Evolutionary conservation across 2,329 filamentous ascomycete species (phyloP).

Genomic region (Rhinocladiella mackenziei): DNA sequence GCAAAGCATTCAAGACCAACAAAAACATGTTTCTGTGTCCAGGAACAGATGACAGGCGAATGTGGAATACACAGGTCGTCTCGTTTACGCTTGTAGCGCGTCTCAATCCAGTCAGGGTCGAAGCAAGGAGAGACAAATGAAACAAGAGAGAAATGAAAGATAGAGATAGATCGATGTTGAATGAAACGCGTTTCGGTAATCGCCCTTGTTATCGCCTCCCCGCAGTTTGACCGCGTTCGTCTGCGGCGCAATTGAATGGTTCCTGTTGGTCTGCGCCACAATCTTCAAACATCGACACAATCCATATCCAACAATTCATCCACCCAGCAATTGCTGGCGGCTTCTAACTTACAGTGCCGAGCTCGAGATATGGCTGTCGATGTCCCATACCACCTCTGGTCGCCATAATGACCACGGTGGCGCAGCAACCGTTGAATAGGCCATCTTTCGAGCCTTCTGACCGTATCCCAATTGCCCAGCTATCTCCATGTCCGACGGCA

Average conservation of each 20-base stretch:
- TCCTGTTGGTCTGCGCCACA: conserved; percentile 7
- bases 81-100: not conserved
- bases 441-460: conserved; percentile 11
- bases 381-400: not conserved
- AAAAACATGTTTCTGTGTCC: too few relatives aligned
- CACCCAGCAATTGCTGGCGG: not conserved
- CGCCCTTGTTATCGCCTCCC: too few relatives aligned
- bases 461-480: conserved; percentile 36
- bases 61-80: too few relatives aligned
- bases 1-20: too few relatives aligned
- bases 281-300: not conserved
- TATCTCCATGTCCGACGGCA: conserved; percentile 37
- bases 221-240: conserved; percentile 14
- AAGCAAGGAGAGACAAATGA: conserved; percentile 2
- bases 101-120: conserved; percentile 3
- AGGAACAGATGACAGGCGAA: too few relatives aligned
- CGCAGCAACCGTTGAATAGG: conserved; percentile 2
- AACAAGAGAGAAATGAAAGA: not conserved
- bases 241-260: conserved; percentile 14
- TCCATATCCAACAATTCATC: not conserved
- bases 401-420: conserved; percentile 20
- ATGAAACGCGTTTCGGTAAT: conserved; percentile 14
- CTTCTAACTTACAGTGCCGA: too few relatives aligned
- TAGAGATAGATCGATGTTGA: not conserved
- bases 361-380: conserved; percentile 15